phyloP scores from a whole-genome alignment of 208 protist genomes.

The Wallacemonas sp. region DNA sequence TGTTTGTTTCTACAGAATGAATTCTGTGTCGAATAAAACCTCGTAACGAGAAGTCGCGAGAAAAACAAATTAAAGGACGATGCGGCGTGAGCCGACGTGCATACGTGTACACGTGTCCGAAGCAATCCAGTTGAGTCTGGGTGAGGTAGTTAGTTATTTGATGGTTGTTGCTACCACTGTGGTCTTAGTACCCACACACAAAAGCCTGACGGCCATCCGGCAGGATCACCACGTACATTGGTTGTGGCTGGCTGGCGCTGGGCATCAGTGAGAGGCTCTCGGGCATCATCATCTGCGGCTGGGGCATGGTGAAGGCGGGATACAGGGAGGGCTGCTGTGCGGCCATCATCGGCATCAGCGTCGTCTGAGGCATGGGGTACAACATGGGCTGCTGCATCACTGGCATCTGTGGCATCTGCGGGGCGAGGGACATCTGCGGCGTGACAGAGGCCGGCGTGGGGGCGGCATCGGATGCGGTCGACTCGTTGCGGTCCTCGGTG shows the following conservation, averaged over 20 bases:
- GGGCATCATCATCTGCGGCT: constrained; percentile 19
- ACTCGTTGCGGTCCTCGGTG: neutral
- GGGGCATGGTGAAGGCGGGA: constrained; percentile 4
- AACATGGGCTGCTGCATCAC: constrained; percentile 11
- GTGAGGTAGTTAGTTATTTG: too few species aligned
- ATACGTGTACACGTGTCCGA: too few species aligned
- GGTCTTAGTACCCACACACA: neutral
- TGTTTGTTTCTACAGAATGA: constrained; percentile 5
- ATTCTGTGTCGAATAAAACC: constrained; percentile 8
- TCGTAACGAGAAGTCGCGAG: neutral
- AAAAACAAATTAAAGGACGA: constrained; percentile 15
- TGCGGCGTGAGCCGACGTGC: neutral
- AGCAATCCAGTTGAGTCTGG: too few species aligned
- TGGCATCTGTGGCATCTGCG: constrained; percentile 2
- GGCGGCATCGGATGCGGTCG: constrained; percentile 15
- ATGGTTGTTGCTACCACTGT: neutral
- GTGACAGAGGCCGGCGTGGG: constrained; percentile 17
- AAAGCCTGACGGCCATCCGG: constrained; percentile 31
- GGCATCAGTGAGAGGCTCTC: constrained; percentile 18
- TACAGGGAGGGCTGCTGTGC: too few species aligned
- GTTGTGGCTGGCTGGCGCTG: neutral
- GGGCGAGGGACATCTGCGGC: constrained; percentile 11
- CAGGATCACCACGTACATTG: constrained; percentile 41
- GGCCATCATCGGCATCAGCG: constrained; percentile 3
- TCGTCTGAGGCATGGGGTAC: neutral